Percentiles rank a stretch among this genome's conserved stretches.
These are phyloP conservation scores for Haberlea rhodopensis DNA, from an alignment of 257 asterid genomes.

Conservation along the genomic window DNA sequence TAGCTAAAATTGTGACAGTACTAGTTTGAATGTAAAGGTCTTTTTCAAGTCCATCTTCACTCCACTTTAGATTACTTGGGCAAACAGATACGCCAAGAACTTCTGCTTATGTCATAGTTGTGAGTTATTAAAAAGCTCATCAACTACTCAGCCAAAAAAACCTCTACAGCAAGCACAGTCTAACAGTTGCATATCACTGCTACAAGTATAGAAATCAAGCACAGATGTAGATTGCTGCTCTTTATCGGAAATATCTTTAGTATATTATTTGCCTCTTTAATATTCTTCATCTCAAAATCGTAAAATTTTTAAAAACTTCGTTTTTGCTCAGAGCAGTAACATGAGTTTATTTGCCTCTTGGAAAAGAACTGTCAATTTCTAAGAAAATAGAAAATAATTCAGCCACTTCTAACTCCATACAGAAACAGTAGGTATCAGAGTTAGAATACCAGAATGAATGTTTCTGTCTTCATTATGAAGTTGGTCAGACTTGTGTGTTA, in stretches of 20 bases:
- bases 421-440: constrained; percentile 21
- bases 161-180: constrained; percentile 16
- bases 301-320: constrained; percentile 5
- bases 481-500: constrained; percentile 32
- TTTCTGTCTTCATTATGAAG: constrained; percentile 38
- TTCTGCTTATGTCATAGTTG: constrained; percentile 45
- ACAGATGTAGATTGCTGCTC: constrained; percentile 3
- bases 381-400: constrained; percentile 12
- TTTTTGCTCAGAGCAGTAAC: background rate
- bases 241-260: constrained; percentile 3
- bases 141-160: constrained; percentile 18
- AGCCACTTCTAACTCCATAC: constrained; percentile 20
- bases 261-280: background rate
- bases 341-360: constrained; percentile 4
- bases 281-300: constrained; percentile 7
- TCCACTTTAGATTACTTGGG: constrained; percentile 67
- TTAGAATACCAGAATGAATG: constrained; percentile 51
- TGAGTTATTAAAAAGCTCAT: constrained; percentile 22
- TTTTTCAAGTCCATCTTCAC: constrained; percentile 82
- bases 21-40: constrained; percentile 76
- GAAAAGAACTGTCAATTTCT: background rate
- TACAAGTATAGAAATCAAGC: constrained; percentile 17
- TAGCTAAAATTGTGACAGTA: constrained; percentile 82
- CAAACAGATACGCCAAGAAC: constrained; percentile 46
- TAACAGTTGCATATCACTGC: constrained; percentile 11